Base-by-base conservation (phyloP, 2,329 filamentous ascomycete genomes). In the Shiraia sp. region DNA sequence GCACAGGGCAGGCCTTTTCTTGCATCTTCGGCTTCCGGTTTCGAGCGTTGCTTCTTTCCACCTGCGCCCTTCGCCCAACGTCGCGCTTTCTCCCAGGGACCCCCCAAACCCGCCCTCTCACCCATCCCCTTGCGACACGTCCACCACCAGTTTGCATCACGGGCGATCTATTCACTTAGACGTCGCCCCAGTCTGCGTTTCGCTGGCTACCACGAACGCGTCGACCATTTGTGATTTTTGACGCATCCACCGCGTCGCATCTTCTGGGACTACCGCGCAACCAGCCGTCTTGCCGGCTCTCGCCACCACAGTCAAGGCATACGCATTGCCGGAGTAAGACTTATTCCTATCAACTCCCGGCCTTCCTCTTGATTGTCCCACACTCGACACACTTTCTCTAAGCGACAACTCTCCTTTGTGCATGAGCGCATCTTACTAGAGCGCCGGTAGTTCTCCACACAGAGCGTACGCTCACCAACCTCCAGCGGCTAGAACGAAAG, bases 131-230 rank as follows among this genome's bases (percentile, higher is more conserved):
- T 38, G 43, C 55, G 49, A 46, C 50, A 42, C 49, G 36, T 42
- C 40, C 36, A 34, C 42, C 50, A 40, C 42, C 38, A n/a, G n/a
- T 32, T 39, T 43, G 34, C 42, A 49, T 52, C 50, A 61, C 55
- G 52, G 62, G 59, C 66, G 65, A 68, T 63, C 65, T 69, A 68
- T 69, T 69, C 50, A 68, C 55, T 69, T 69, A 68, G 65, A 51
- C 56, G 45, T 67, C 64, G 64, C 63, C 65, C 56, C 50, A 49
- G 50, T 48, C 51, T 55, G 53, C 49, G 47, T 55, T 59, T 54
- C 47, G 49, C 42, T 47, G 41, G 22, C 43, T 28, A 16, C 30
- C 40, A 42, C 43, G 26, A 36, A 36, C 47, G 26, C 40, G 40
- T 36, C 42, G 34, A 40, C 40, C 31, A 36, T 44, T 28, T 19